Evolutionary conservation across 176 grass and related monocot species (phyloP).

Genomic region (Hyparrhenia diplandra): DNA sequence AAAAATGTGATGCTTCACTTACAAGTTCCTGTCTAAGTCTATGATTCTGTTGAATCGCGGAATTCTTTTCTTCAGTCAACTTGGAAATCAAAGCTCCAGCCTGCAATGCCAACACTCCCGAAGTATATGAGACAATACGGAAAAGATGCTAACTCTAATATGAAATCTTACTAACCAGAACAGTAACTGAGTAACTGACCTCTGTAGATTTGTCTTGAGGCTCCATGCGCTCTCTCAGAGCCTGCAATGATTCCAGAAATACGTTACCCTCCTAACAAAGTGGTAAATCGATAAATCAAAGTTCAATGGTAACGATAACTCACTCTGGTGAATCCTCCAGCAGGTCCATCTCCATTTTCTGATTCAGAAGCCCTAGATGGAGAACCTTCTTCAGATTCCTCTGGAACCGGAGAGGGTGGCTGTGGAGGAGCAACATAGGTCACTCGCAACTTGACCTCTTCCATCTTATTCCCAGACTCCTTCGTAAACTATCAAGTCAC

Average conservation of each 20-base stretch:
- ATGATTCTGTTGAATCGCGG: constrained; percentile 66
- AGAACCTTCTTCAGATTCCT: constrained; percentile 89
- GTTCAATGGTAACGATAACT: constrained; percentile 46
- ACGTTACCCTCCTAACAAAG: background rate
- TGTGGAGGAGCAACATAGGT: constrained; percentile 78
- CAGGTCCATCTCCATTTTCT: constrained; percentile 44
- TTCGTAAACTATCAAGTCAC: constrained; percentile 57
- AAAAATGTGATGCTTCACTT: constrained; percentile 26
- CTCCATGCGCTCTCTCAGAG: constrained; percentile 42
- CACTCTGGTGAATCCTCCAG: constrained; percentile 49
- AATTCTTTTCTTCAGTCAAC: constrained; percentile 65
- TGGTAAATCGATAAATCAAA: background rate
- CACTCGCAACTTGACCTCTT: constrained; percentile 74
- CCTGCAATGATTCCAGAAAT: constrained; percentile 37
- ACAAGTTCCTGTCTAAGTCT: constrained; percentile 66
- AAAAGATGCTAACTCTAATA: too few species aligned
- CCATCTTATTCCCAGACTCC: constrained; percentile 57
- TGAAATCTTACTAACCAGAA: background rate
- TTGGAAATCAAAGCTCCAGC: constrained; percentile 59
- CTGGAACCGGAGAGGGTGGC: constrained; percentile 79
- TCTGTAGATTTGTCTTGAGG: constrained; percentile 56
- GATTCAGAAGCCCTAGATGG: constrained; percentile 61
- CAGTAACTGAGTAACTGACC: constrained; percentile 40
- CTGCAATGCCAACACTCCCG: constrained; percentile 25
- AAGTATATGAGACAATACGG: constrained; percentile 19